phyloP scores from a whole-genome alignment of 192 early-diverging fungal genomes.

The Coemansia sp. region DNA sequence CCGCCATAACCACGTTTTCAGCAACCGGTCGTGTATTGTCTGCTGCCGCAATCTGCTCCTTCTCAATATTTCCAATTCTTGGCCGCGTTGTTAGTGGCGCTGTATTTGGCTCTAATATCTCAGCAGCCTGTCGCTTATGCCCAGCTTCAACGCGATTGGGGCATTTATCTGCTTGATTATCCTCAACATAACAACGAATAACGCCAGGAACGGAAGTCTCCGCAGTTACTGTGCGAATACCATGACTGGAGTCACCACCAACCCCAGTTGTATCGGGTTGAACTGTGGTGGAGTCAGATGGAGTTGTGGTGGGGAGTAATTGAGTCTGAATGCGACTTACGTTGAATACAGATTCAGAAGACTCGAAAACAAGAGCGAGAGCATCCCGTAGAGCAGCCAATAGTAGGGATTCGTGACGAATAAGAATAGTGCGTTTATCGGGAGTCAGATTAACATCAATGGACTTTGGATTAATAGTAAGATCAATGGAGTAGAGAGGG shows the following conservation, averaged over 20 bases:
- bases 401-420: conserved; percentile 67
- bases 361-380: conserved; percentile 19
- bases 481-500: conserved; percentile 73
- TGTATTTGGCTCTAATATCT: neutral
- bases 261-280: neutral
- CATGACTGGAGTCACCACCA: neutral
- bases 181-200: conserved; percentile 14
- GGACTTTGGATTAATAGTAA: conserved; percentile 41
- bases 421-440: conserved; percentile 87
- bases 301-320: neutral
- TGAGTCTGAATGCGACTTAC: conserved; percentile 20
- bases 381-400: conserved; percentile 14
- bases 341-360: conserved; percentile 21
- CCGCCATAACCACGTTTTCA: neutral
- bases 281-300: neutral
- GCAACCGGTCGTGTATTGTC: neutral
- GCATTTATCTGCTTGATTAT: neutral
- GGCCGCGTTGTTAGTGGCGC: conserved; percentile 4
- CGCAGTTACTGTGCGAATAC: neutral
- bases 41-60: neutral
- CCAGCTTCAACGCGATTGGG: neutral
- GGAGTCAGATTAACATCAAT: conserved; percentile 95
- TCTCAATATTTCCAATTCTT: neutral
- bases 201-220: conserved; percentile 26
- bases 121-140: conserved; percentile 5